phyloP scores from a whole-genome alignment of 768 basidiomycete genomes.

The Phaeotremella fagi region DNA sequence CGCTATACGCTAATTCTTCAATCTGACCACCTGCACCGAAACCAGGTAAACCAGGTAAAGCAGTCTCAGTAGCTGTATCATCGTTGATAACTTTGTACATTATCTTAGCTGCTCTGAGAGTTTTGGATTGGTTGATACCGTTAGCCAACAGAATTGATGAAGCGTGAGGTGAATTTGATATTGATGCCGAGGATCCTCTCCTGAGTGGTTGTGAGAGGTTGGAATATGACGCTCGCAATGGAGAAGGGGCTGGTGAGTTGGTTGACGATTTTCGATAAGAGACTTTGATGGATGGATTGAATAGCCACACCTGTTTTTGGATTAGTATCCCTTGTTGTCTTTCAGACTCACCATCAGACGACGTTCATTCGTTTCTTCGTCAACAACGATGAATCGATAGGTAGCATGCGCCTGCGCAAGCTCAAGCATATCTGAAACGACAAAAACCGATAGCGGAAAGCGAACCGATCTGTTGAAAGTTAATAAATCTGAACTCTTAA shows the following conservation, averaged over 20 bases:
- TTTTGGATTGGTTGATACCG: not conserved
- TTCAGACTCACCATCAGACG: slow-evolving; percentile 64
- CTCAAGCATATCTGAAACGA: slow-evolving; percentile 86
- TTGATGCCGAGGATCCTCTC: not conserved
- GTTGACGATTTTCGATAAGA: slow-evolving; percentile 66
- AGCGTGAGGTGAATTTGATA: not conserved
- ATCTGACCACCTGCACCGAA: slow-evolving; percentile 81
- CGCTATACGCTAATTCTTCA: slow-evolving; percentile 80
- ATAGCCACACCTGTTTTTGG: slow-evolving; percentile 73
- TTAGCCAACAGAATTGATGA: not conserved
- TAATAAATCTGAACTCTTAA: not conserved
- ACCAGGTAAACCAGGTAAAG: too few relatives aligned
- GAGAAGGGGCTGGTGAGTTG: slow-evolving; percentile 59
- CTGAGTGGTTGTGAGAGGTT: not conserved
- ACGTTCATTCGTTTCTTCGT: slow-evolving; percentile 77
- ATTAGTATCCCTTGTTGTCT: not conserved
- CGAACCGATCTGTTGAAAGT: slow-evolving; percentile 51
- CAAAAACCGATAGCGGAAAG: slow-evolving; percentile 75
- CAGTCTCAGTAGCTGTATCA: slow-evolving; percentile 47
- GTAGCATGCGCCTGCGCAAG: slow-evolving; percentile 87
- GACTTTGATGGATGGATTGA: slow-evolving; percentile 80
- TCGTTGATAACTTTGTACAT: slow-evolving; percentile 65
- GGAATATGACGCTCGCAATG: slow-evolving; percentile 51
- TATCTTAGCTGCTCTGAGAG: slow-evolving; percentile 61
- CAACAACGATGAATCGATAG: slow-evolving; percentile 81